Conservation (phyloP, 2,329 filamentous ascomycete species). For the Xylogone sp. region DNA sequence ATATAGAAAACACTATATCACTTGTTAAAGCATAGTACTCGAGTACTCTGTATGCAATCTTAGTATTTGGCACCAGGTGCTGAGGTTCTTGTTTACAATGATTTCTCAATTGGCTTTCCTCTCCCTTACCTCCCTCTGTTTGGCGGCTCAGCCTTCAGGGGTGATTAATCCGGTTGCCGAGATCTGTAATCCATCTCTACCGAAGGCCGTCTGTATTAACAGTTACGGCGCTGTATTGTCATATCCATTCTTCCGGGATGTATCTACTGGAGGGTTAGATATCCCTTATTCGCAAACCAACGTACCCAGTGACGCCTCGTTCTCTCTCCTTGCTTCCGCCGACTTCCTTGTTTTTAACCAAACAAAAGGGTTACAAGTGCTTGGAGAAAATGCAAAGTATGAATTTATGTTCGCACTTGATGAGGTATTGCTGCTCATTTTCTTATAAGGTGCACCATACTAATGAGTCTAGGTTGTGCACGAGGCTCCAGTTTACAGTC, state of each 20-base stretch:
- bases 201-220: constrained; percentile 32
- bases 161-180: constrained; percentile 25
- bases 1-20: too few relatives aligned
- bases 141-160: constrained; percentile 18
- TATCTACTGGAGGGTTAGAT: constrained; percentile 10
- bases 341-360: constrained; percentile 35
- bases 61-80: too few relatives aligned
- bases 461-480: constrained; percentile 26
- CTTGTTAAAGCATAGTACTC: too few relatives aligned
- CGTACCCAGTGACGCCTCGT: constrained; percentile 27
- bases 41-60: too few relatives aligned
- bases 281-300: constrained; percentile 1
- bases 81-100: background rate
- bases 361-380: constrained; percentile 30
- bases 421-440: background rate
- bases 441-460: constrained; percentile 1
- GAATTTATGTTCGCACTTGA: constrained; percentile 31
- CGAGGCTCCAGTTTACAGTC: constrained; percentile 37
- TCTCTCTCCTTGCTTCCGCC: constrained; percentile 26
- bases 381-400: constrained; percentile 33
- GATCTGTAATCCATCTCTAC: constrained; percentile 17
- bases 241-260: constrained; percentile 35
- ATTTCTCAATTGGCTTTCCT: background rate
- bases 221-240: constrained; percentile 26
- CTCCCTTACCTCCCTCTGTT: background rate